phyloP scores from a whole-genome alignment of 2,329 filamentous ascomycete species.

The Decorospora gaudefroyi region DNA sequence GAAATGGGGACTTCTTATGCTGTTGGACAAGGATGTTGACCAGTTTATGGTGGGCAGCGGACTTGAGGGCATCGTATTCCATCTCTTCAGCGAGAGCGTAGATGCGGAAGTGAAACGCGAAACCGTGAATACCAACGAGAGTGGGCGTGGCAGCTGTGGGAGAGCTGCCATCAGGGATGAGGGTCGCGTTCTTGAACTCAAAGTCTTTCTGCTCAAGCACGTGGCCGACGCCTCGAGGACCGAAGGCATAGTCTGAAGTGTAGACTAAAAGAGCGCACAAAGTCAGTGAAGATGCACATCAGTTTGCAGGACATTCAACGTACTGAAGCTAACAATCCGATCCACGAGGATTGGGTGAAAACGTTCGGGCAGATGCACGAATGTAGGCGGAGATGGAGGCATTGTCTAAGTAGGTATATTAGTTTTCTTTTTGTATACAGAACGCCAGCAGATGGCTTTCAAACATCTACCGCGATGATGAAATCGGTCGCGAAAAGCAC shows the following conservation, averaged over 20 bases:
- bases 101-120: slow-evolving; percentile 17
- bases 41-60: slow-evolving; percentile 6
- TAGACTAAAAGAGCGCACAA: slow-evolving; percentile 8
- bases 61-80: slow-evolving; percentile 10
- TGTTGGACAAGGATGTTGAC: background rate
- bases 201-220: slow-evolving; percentile 3
- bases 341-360: slow-evolving; percentile 17
- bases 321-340: slow-evolving; percentile 17
- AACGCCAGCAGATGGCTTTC: no score
- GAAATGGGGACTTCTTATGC: background rate
- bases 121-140: slow-evolving; percentile 5
- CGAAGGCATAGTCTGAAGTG: slow-evolving; percentile 15
- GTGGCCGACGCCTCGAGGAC: background rate
- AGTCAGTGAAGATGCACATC: background rate
- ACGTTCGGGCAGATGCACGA: slow-evolving; percentile 7
- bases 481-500: no score
- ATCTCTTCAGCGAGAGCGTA: slow-evolving; percentile 16
- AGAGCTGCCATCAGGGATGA: background rate
- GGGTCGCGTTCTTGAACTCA: slow-evolving; percentile 4
- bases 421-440: background rate
- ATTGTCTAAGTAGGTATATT: background rate
- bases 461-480: no score
- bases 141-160: slow-evolving; percentile 2
- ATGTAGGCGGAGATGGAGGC: background rate
- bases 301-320: background rate